Evolutionary conservation across 2,329 filamentous ascomycete genomes (phyloP), one percentile per base, ranked within the genome.

Genomic region (Tolypocladium ophioglossoides): DNA sequence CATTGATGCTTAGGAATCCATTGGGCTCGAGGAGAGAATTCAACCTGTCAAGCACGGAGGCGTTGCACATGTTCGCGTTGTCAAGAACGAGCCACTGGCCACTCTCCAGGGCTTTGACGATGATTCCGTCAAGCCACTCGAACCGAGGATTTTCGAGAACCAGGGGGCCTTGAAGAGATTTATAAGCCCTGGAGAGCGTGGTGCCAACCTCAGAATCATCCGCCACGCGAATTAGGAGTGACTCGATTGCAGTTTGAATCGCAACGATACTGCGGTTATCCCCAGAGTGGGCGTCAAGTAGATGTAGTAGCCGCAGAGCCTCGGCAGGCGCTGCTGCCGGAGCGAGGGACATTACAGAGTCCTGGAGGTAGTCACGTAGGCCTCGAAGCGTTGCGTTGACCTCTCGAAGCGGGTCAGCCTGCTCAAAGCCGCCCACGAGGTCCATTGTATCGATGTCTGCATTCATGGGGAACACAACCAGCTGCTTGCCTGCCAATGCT

Each of bases 381-480:
- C 63, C 62, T 50, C 79, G 73, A 32, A 83, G 66, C 14, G 69
- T 64, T n/a, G 76, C 74, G 53, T 86, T 84, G 5, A 89, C 75
- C 57, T 87, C 82, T 54, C 92, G 80, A 52, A 87, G 78, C 24
- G 89, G 84, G 66, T 99, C 94, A 20, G 89, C 85, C 70, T 99
- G 94, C 68, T 99, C 94, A 65, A 96, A 99, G 0, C 94, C 94
- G 64, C 94, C 94, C 54, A 99, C 89, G 54, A 99, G 82, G 70
- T 99, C 94, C 84, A 96, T 96, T 1, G 92, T 91, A 68, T 99
- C 94, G 47, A 96, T 88, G 63, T 99, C 95, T 8, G 91, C 86
- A 66, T 96, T 99, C 72, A 99, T 83, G 0, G 91, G 85, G 62
- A 97, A 89, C 18, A 90, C 87, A 35, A 91, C 80, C 4, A 97